These are phyloP conservation scores for Phialophora chinensis DNA, from an alignment of 2,329 filamentous ascomycete species.

Conservation along the genomic window DNA sequence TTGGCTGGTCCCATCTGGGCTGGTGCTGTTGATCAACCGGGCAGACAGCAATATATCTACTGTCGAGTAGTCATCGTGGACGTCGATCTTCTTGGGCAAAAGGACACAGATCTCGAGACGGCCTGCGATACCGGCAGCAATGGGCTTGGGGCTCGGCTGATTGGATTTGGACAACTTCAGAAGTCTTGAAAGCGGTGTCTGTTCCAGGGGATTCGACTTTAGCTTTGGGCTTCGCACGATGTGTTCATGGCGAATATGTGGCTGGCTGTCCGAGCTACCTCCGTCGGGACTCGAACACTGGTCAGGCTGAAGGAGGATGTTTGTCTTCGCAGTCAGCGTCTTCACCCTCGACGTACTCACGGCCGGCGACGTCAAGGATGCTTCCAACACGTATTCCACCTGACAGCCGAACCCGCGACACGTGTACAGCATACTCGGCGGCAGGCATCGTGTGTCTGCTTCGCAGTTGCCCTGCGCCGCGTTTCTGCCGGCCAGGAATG, in stretches of 20 bases:
- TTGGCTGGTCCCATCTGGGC: background rate
- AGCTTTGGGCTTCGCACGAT: background rate
- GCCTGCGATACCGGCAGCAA: background rate
- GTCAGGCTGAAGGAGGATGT: slow-evolving; percentile 6
- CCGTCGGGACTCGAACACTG: background rate
- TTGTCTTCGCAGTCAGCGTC: background rate
- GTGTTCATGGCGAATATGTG: slow-evolving; percentile 2
- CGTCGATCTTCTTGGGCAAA: slow-evolving; percentile 7
- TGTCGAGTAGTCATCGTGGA: slow-evolving; percentile 7
- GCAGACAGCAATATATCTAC: slow-evolving; percentile 9
- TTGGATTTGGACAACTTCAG: slow-evolving; percentile 8
- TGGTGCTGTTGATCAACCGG: background rate
- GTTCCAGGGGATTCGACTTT: background rate
- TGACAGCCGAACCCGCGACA: slow-evolving; percentile 5
- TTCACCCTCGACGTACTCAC: background rate
- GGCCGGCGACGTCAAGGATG: slow-evolving; percentile 2
- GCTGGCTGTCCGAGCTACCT: background rate
- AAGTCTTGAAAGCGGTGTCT: slow-evolving; percentile 7
- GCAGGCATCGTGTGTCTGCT: background rate
- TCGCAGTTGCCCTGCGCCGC: background rate
- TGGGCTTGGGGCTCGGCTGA: background rate
- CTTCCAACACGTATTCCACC: slow-evolving; percentile 18
- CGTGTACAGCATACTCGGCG: slow-evolving; percentile 13
- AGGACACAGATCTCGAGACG: slow-evolving; percentile 5
- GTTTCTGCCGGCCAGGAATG: background rate